Evolutionary conservation across 1,284 basidiomycete species (phyloP).

Genomic region (Phellopilus nigrolimitatus): DNA sequence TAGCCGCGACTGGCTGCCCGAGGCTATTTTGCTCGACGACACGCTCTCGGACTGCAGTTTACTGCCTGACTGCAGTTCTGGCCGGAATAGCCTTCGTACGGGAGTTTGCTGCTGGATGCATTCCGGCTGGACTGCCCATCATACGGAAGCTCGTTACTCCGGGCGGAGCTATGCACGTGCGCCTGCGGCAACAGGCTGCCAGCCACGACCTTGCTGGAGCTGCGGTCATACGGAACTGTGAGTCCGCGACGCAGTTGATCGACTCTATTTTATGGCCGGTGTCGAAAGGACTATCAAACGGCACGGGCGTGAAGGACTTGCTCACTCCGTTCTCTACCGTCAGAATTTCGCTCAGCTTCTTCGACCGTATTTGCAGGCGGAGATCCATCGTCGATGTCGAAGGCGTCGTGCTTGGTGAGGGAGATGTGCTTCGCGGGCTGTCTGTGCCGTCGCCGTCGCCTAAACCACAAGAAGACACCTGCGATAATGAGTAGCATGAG

Average conservation of each 20-base stretch:
- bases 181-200: not conserved
- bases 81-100: not conserved
- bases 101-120: slow-evolving; percentile 1
- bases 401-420: slow-evolving; percentile 1
- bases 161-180: no score
- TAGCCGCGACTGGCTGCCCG: not conserved
- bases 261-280: not conserved
- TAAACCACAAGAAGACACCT: slow-evolving; percentile 2
- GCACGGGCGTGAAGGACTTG: no score
- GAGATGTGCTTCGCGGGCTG: not conserved
- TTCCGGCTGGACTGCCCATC: not conserved
- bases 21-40: no score
- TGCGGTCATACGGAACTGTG: not conserved
- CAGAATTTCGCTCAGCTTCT: not conserved
- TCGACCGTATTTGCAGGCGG: not conserved
- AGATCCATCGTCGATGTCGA: slow-evolving; percentile 9
- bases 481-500: slow-evolving; percentile 1
- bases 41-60: not conserved
- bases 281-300: no score
- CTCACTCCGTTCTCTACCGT: no score
- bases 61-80: not conserved
- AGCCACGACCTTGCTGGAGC: not conserved
- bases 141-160: not conserved
- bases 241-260: no score
- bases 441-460: not conserved